Conservation (phyloP, 805 yeast species). For the Ogataea paraovalis region DNA sequence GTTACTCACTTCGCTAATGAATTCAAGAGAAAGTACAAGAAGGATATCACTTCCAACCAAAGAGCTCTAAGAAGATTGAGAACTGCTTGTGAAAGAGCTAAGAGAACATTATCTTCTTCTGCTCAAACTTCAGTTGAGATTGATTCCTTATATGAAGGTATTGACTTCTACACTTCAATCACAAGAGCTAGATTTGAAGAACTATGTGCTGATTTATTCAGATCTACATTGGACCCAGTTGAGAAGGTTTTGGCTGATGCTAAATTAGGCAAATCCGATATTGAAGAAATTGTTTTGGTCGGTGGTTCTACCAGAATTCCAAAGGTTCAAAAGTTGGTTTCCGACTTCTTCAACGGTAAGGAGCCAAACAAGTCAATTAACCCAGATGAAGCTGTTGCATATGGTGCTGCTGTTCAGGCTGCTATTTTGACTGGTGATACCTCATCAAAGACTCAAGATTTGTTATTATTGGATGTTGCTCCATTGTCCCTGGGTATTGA, state of each 20-base stretch:
- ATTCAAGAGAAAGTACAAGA: slow-evolving; percentile 97
- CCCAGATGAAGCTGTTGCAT: slow-evolving; percentile 99
- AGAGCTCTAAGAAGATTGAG: slow-evolving; percentile 98
- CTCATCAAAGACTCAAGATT: slow-evolving; percentile 93
- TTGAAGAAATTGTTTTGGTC: slow-evolving; percentile 89
- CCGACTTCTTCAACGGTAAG: slow-evolving; percentile 96
- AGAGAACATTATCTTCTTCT: slow-evolving; percentile 95
- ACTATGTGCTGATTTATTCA: slow-evolving; percentile 88
- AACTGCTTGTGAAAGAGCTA: slow-evolving; percentile 99
- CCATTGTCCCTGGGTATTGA: slow-evolving; percentile 84
- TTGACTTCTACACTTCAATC: slow-evolving; percentile 92
- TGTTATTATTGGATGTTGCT: slow-evolving; percentile 92
- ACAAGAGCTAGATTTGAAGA: slow-evolving; percentile 98
- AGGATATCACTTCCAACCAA: slow-evolving; percentile 88
- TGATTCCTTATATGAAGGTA: slow-evolving; percentile 91
- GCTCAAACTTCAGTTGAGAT: slow-evolving; percentile 94
- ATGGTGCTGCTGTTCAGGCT: slow-evolving; percentile 99
- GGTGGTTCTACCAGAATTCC: slow-evolving; percentile 99
- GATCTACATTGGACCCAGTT: slow-evolving; percentile 91
- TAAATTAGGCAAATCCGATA: slow-evolving; percentile 83
- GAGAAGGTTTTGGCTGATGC: slow-evolving; percentile 91
- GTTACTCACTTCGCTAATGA: slow-evolving; percentile 91
- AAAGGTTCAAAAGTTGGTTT: slow-evolving; percentile 90
- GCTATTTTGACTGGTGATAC: slow-evolving; percentile 95
- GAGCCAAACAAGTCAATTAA: slow-evolving; percentile 95